These are phyloP conservation scores for Malus sieversii DNA, from an alignment of 306 rosid species.

Conservation along the genomic window DNA sequence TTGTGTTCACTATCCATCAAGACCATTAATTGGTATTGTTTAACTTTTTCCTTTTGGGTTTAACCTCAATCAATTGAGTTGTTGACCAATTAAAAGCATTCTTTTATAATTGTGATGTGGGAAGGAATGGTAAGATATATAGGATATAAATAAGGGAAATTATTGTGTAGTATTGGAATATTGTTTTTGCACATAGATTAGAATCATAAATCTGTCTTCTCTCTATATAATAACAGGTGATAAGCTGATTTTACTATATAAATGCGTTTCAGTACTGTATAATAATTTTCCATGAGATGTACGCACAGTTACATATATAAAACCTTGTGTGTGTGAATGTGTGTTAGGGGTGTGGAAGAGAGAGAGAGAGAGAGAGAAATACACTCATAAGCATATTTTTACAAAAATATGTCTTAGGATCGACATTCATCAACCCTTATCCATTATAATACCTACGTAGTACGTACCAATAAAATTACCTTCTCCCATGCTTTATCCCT, in stretches of 20 bases:
- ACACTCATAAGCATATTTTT: conserved; percentile 40
- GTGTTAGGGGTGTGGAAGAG: neutral
- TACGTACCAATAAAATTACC: neutral
- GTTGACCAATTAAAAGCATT: neutral
- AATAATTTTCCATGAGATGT: neutral
- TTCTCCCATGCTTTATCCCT: neutral
- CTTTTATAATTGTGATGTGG: neutral
- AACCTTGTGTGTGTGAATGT: neutral
- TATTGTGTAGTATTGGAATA: neutral
- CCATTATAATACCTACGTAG: conserved; percentile 21
- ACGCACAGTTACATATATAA: neutral
- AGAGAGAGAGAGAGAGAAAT: conserved; percentile 12
- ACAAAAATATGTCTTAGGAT: conserved; percentile 34
- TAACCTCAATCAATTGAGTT: neutral
- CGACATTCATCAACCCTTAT: conserved; percentile 19
- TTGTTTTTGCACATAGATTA: neutral
- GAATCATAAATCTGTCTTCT: neutral
- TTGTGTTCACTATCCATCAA: neutral
- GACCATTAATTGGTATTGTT: neutral
- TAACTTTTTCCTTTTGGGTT: neutral
- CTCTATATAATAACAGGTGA: neutral
- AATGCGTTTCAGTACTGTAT: neutral
- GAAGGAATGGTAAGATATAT: neutral
- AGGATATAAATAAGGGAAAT: too few species aligned
- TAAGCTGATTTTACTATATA: neutral